phyloP scores from a whole-genome alignment of 768 basidiomycete genomes.

The Daedaleopsis nitida region DNA sequence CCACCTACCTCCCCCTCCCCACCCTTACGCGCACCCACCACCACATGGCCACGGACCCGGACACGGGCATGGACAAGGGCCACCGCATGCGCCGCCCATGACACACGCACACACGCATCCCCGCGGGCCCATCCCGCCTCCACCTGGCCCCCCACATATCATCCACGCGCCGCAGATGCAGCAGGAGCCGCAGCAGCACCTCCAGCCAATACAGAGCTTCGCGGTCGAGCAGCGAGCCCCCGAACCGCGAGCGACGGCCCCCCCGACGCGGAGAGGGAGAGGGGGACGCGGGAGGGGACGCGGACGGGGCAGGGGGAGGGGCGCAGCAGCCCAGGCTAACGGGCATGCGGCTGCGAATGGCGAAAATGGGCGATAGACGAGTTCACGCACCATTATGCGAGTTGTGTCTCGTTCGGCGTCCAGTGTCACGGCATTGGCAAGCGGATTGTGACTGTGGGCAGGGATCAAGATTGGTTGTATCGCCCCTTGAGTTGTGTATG shows the following conservation, averaged over 20 bases:
- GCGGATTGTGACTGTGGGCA: neutral
- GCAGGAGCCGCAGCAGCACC: neutral
- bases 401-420: neutral
- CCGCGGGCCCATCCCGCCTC: neutral
- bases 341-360: constrained; percentile 3
- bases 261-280: neutral
- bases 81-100: neutral
- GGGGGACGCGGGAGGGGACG: constrained; percentile 10
- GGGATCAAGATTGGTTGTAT: neutral
- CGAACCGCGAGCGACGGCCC: neutral
- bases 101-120: neutral
- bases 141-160: neutral
- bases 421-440: neutral
- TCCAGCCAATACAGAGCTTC: constrained; percentile 6
- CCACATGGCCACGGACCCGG: no score
- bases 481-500: neutral
- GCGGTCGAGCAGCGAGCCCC: constrained; percentile 2
- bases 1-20: neutral
- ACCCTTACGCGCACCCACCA: neutral
- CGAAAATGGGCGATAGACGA: neutral
- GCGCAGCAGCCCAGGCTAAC: constrained; percentile 1
- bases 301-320: neutral
- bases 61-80: neutral
- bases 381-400: neutral
- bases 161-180: neutral